Conservation (phyloP, 2,329 filamentous ascomycete species). For the Sclerotinia minor region DNA sequence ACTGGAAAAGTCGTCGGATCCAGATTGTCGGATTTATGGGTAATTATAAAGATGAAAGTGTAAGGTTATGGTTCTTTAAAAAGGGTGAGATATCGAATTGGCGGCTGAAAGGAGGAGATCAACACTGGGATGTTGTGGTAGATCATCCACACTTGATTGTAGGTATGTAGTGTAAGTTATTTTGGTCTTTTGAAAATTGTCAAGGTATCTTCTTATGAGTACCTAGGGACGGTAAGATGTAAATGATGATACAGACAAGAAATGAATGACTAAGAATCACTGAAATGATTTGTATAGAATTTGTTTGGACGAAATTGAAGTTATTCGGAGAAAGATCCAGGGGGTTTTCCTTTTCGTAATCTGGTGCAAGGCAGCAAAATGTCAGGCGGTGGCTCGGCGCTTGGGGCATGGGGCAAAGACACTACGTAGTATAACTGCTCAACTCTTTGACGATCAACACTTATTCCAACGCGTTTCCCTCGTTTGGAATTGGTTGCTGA, state of each 20-base stretch:
- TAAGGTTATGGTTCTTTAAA: conserved; percentile 24
- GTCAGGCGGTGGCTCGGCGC: conserved; percentile 19
- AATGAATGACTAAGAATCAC: conserved; percentile 1
- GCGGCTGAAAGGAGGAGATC: conserved; percentile 25
- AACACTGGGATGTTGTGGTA: conserved; percentile 26
- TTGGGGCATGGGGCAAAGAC: conserved; percentile 7
- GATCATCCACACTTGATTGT: conserved; percentile 23
- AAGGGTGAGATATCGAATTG: conserved; percentile 25
- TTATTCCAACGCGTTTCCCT: not conserved
- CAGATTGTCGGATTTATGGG: conserved; percentile 45
- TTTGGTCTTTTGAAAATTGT: conserved; percentile 13
- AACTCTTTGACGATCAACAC: not conserved
- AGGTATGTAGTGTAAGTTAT: conserved; percentile 16
- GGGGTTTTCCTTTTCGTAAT: conserved; percentile 15
- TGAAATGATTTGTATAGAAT: conserved; percentile 11
- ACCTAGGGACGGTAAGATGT: not conserved
- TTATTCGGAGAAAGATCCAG: conserved; percentile 26
- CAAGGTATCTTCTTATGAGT: not conserved
- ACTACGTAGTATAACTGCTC: not conserved
- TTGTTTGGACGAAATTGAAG: conserved; percentile 21
- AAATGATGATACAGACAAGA: conserved; percentile 5
- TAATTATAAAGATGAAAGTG: conserved; percentile 11
- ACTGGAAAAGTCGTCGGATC: conserved; percentile 53
- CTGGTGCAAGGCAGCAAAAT: conserved; percentile 10
- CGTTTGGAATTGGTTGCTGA: not conserved